These are phyloP conservation scores for Fusarium phyllophilum DNA, from an alignment of 2,329 filamentous ascomycete genomes.

Conservation along the genomic window DNA sequence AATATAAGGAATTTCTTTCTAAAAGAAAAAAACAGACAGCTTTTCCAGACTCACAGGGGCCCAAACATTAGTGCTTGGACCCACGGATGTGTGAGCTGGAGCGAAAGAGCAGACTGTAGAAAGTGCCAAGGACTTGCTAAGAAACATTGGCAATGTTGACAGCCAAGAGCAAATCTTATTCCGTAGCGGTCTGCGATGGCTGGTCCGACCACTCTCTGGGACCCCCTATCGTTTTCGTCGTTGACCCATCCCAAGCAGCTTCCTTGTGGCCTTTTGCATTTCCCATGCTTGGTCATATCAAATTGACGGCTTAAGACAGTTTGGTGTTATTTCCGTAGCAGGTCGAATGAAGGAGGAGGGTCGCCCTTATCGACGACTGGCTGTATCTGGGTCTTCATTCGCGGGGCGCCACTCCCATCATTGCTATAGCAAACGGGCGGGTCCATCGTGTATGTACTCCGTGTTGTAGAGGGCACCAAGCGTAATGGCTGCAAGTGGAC, in stretches of 20 bases:
- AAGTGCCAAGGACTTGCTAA: constrained; percentile 30
- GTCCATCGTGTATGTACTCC: constrained; percentile 16
- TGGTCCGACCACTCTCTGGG: constrained; percentile 20
- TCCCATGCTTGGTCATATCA: constrained; percentile 41
- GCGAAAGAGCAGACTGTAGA: constrained; percentile 18
- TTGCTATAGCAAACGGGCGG: constrained; percentile 42
- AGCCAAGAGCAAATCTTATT: constrained; percentile 15
- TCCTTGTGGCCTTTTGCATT: constrained; percentile 38
- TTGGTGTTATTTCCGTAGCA: constrained; percentile 40
- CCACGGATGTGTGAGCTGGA: background rate
- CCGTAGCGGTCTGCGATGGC: constrained; percentile 38
- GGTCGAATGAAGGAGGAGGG: constrained; percentile 30
- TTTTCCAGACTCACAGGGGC: background rate
- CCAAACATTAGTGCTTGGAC: background rate
- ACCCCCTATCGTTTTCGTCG: constrained; percentile 17
- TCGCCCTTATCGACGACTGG: constrained; percentile 34
- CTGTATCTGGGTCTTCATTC: constrained; percentile 36
- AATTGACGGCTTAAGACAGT: constrained; percentile 38
- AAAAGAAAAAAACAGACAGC: background rate
- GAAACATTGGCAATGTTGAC: constrained; percentile 26
- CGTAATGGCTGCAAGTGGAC: background rate
- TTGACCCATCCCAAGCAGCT: constrained; percentile 10
- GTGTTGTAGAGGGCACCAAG: constrained; percentile 27
- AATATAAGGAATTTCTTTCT: background rate
- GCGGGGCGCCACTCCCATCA: constrained; percentile 45